These are phyloP conservation scores for Boletus pseudopeckii DNA, from an alignment of 768 basidiomycete species.

Conservation along the genomic window DNA sequence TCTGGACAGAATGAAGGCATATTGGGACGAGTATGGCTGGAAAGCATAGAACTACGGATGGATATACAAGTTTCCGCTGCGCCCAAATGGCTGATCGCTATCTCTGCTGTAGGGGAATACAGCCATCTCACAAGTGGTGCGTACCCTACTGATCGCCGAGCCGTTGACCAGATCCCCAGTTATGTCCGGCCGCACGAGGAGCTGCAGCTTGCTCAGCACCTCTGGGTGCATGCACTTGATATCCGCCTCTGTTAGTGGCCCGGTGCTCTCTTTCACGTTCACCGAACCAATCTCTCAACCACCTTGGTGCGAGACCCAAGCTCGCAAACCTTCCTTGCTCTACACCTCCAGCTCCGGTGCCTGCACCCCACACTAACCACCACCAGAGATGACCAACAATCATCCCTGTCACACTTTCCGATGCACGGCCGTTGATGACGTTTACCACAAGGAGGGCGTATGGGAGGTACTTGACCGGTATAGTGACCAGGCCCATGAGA, in stretches of 20 bases:
- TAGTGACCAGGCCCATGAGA: conserved; percentile 72
- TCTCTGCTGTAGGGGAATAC: background rate
- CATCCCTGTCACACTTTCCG: conserved; percentile 60
- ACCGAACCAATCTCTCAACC: conserved; percentile 52
- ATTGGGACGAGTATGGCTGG: conserved; percentile 39
- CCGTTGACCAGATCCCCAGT: conserved; percentile 56
- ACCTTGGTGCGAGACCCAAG: conserved; percentile 54
- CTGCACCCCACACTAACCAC: conserved; percentile 61
- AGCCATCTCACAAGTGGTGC: background rate
- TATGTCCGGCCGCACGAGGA: conserved; percentile 32
- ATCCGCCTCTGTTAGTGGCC: conserved; percentile 42
- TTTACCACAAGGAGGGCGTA: conserved; percentile 74
- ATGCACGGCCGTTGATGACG: conserved; percentile 61
- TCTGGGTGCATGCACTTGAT: conserved; percentile 57
- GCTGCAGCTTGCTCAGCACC: conserved; percentile 20
- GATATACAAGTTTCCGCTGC: background rate
- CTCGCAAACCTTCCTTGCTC: conserved; percentile 37
- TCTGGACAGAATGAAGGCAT: conserved; percentile 68
- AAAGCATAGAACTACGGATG: conserved; percentile 16
- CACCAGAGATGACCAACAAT: conserved; percentile 81
- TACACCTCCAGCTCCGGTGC: conserved; percentile 37
- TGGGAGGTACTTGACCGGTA: conserved; percentile 72
- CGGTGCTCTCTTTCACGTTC: conserved; percentile 33
- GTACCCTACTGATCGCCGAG: conserved; percentile 35
- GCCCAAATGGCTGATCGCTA: background rate